Conservation (phyloP, 164 flowering plant species). For the Aristolochia fimbriata region DNA sequence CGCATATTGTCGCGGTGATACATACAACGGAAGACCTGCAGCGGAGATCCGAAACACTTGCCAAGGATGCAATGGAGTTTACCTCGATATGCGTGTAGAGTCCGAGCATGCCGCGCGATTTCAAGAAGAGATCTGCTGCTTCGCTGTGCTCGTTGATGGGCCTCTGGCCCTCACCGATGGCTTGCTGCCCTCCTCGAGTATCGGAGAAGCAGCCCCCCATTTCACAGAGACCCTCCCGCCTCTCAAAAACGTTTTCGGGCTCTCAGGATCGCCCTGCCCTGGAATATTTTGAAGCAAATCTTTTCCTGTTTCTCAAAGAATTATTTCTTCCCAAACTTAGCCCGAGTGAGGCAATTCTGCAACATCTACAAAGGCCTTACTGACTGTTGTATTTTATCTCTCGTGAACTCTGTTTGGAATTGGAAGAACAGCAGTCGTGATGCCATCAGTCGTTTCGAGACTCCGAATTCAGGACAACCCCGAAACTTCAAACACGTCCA, state of each 20-base stretch:
- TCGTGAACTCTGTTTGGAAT: too few species aligned
- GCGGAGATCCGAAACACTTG: too few species aligned
- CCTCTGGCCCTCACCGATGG: slow-evolving; percentile 5
- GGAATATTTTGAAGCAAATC: not conserved
- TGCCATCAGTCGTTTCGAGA: too few species aligned
- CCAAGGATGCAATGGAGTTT: not conserved
- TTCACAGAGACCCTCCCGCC: not conserved
- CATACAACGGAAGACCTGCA: too few species aligned
- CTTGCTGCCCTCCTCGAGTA: slow-evolving; percentile 7
- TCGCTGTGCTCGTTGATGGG: slow-evolving; percentile 26
- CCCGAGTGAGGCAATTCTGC: too few species aligned
- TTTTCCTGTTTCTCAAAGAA: not conserved
- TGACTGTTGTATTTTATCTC: too few species aligned
- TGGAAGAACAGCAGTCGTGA: too few species aligned
- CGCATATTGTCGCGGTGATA: too few species aligned
- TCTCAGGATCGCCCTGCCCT: not conserved
- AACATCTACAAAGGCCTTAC: too few species aligned
- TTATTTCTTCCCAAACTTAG: not conserved
- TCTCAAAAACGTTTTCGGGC: not conserved
- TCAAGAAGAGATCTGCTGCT: slow-evolving; percentile 44
- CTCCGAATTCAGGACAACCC: too few species aligned
- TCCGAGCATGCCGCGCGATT: slow-evolving; percentile 35
- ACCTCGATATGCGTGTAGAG: slow-evolving; percentile 86
- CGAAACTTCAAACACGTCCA: too few species aligned
- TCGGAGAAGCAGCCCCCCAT: slow-evolving; percentile 1